phyloP scores from a whole-genome alignment of 352 stramenopile species.

The Bremia lactucae region DNA sequence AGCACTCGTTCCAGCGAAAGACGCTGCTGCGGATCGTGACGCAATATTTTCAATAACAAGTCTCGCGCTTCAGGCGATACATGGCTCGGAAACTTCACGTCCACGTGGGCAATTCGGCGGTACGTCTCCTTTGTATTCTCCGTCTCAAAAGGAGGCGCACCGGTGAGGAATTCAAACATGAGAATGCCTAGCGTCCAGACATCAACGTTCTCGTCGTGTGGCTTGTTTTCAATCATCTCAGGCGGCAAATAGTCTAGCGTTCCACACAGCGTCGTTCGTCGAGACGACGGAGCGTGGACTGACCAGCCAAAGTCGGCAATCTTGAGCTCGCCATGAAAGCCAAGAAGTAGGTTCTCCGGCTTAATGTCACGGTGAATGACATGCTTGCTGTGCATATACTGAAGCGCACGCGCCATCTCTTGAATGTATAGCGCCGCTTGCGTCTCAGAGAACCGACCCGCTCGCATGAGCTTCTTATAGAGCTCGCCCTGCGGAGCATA shows the following conservation, averaged over 20 bases:
- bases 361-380: constrained; percentile 99
- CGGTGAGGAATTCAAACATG: constrained; percentile 98
- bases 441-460: constrained; percentile 88
- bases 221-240: constrained; percentile 98
- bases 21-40: constrained; percentile 91
- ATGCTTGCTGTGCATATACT: constrained; percentile 98
- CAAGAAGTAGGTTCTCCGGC: constrained; percentile 97
- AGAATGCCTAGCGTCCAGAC: constrained; percentile 98
- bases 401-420: constrained; percentile 89
- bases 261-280: constrained; percentile 96
- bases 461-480: constrained; percentile 95
- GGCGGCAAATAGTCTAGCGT: constrained; percentile 98
- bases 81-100: constrained; percentile 91
- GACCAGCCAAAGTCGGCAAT: constrained; percentile 99
- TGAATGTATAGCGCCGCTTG: constrained; percentile 91
- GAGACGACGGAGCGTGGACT: constrained; percentile 94
- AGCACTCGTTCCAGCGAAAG: constrained; percentile 88
- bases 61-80: constrained; percentile 90
- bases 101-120: constrained; percentile 91
- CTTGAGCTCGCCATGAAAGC: constrained; percentile 93
- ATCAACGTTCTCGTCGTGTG: constrained; percentile 94
- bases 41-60: constrained; percentile 89
- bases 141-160: constrained; percentile 96
- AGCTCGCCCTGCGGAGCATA: constrained; percentile 96
- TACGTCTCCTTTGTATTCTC: constrained; percentile 92